Conservation (phyloP, 805 yeast species). For the Zygosaccharomyces kombuchaensis region DNA sequence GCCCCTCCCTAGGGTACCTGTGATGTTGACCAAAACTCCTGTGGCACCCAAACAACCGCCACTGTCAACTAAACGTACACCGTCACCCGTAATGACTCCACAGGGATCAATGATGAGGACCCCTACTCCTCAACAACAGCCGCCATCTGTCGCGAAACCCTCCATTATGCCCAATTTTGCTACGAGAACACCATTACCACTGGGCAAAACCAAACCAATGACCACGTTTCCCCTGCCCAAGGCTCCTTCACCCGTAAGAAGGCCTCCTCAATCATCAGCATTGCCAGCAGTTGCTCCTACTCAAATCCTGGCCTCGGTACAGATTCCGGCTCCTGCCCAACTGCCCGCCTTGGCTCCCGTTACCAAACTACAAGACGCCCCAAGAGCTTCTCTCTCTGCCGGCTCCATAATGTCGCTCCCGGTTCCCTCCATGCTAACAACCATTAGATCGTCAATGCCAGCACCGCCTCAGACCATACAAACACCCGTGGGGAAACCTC, state of each 20-base stretch:
- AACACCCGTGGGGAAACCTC: neutral
- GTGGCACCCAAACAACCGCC: neutral
- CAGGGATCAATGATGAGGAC: neutral
- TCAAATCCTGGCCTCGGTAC: neutral
- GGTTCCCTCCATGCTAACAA: neutral
- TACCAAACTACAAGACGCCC: neutral
- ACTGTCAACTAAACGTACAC: neutral
- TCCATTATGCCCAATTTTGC: neutral
- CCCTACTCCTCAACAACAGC: neutral
- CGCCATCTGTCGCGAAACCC: neutral
- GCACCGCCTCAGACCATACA: neutral
- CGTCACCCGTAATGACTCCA: neutral
- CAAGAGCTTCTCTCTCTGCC: neutral
- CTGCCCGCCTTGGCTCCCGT: neutral
- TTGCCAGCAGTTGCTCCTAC: neutral
- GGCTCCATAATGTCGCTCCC: neutral
- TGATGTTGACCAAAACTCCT: neutral
- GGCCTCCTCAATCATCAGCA: neutral
- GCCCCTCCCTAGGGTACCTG: slow-evolving; percentile 1
- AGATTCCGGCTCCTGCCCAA: neutral
- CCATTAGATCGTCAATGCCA: neutral
- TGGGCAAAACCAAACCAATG: slow-evolving; percentile 14
- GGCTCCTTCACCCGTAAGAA: neutral
- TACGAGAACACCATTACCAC: slow-evolving; percentile 3
- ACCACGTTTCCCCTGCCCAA: slow-evolving; percentile 5